Evolutionary conservation across 345 rosid genomes (phyloP).

Genomic region (Bretschneidera sinensis): DNA sequence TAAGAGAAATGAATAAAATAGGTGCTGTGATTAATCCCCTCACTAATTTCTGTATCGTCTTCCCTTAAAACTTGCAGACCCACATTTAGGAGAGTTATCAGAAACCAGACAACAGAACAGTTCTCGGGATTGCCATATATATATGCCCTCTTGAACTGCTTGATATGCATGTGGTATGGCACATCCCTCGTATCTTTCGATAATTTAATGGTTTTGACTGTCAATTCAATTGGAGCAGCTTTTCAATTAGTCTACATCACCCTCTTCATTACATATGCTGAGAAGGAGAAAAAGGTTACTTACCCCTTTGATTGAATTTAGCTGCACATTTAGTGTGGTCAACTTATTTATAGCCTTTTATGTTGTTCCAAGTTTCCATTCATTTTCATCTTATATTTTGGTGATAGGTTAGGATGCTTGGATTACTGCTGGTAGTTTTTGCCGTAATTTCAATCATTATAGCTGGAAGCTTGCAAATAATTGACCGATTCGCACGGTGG

Average conservation of each 20-base stretch:
- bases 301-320: not conserved
- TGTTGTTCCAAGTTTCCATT: not conserved
- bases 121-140: constrained; percentile 87
- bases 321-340: not conserved
- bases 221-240: constrained; percentile 63
- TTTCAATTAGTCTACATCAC: constrained; percentile 62
- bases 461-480: constrained; percentile 58
- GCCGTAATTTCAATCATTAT: constrained; percentile 41
- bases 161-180: constrained; percentile 83
- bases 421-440: constrained; percentile 48
- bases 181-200: constrained; percentile 55
- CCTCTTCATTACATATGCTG: constrained; percentile 55
- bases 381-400: constrained; percentile 8
- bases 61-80: constrained; percentile 45
- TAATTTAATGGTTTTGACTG: constrained; percentile 60
- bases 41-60: not conserved
- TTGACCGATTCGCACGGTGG: constrained; percentile 31
- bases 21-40: constrained; percentile 3
- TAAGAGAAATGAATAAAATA: not conserved
- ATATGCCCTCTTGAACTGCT: constrained; percentile 78
- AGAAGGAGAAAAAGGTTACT: constrained; percentile 54
- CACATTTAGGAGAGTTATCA: constrained; percentile 75
- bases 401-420: constrained; percentile 55
- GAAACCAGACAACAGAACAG: constrained; percentile 67
- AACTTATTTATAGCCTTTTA: constrained; percentile 6